Evolutionary conservation across 768 basidiomycete genomes (phyloP).

Genomic region (Pleurotus sapidus): DNA sequence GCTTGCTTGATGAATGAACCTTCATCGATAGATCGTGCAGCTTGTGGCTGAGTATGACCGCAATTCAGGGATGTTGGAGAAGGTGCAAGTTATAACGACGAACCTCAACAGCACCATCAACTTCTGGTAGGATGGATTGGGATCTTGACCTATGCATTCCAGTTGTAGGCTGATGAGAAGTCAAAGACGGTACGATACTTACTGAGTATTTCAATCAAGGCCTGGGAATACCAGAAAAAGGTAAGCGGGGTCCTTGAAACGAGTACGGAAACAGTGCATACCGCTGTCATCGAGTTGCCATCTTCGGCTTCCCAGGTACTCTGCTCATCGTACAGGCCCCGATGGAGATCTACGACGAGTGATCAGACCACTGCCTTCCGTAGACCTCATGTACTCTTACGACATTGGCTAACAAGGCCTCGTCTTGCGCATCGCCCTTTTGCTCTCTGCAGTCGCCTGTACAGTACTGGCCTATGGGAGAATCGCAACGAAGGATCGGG

Average conservation of each 20-base stretch:
- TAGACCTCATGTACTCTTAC: slow-evolving; percentile 16
- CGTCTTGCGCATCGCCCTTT: neutral
- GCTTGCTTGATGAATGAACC: neutral
- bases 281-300: slow-evolving; percentile 36
- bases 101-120: neutral
- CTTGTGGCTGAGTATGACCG: neutral
- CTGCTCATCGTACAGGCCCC: slow-evolving; percentile 36
- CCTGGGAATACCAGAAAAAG: neutral
- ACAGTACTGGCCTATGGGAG: slow-evolving; percentile 30
- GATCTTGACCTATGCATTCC: neutral
- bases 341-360: slow-evolving; percentile 26
- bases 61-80: neutral
- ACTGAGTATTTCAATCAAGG: slow-evolving; percentile 2
- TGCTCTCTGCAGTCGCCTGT: slow-evolving; percentile 25
- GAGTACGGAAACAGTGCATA: slow-evolving; percentile 9
- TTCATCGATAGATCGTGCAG: neutral
- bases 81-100: neutral
- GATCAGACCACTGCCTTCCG: too few species aligned
- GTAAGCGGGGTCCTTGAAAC: neutral
- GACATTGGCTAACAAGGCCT: slow-evolving; percentile 22
- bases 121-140: neutral
- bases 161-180: neutral
- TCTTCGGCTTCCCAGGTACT: slow-evolving; percentile 32
- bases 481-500: slow-evolving; percentile 17
- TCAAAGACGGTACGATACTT: neutral